A percentile compares a stretch with the other conserved stretches of the same genome.
Evolutionary conservation across 2,329 filamentous ascomycete genomes (phyloP).

Genomic region (Fusarium oxysporum): DNA sequence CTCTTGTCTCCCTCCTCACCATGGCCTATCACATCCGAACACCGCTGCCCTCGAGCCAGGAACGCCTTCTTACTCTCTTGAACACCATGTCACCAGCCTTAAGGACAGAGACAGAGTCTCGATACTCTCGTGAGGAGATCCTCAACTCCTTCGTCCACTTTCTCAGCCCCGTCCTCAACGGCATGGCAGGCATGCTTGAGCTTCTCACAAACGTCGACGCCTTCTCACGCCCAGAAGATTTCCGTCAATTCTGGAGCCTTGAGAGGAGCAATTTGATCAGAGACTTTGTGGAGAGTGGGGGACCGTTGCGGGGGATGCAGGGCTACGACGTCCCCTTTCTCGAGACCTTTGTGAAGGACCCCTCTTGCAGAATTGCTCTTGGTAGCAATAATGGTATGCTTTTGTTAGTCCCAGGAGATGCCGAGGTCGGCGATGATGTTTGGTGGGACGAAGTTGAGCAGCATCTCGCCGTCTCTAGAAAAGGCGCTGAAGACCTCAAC

Average conservation of each 20-base stretch:
- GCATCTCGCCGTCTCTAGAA: conserved; percentile 38
- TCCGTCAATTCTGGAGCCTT: conserved; percentile 52
- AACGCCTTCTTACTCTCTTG: conserved; percentile 51
- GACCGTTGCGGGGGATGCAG: conserved; percentile 38
- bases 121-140: conserved; percentile 45
- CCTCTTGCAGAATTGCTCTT: conserved; percentile 43
- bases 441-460: conserved; percentile 40
- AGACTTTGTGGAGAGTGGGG: conserved; percentile 47
- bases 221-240: conserved; percentile 48
- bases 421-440: conserved; percentile 45
- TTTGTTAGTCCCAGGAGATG: conserved; percentile 44
- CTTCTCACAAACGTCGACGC: conserved; percentile 49
- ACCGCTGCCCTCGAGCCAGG: conserved; percentile 42
- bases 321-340: conserved; percentile 46
- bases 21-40: conserved; percentile 49
- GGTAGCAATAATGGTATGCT: conserved; percentile 43
- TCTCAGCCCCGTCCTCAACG: conserved; percentile 50
- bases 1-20: conserved; percentile 51
- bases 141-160: conserved; percentile 49
- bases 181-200: conserved; percentile 50
- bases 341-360: conserved; percentile 43
- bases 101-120: conserved; percentile 12
- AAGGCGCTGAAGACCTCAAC: conserved; percentile 30
- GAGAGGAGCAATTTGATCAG: conserved; percentile 50
- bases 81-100: conserved; percentile 48